A percentile compares a stretch with the other conserved stretches of the same genome.
Evolutionary conservation across 176 grass and related monocot genomes (phyloP).

Genomic region (Avena sativa): DNA sequence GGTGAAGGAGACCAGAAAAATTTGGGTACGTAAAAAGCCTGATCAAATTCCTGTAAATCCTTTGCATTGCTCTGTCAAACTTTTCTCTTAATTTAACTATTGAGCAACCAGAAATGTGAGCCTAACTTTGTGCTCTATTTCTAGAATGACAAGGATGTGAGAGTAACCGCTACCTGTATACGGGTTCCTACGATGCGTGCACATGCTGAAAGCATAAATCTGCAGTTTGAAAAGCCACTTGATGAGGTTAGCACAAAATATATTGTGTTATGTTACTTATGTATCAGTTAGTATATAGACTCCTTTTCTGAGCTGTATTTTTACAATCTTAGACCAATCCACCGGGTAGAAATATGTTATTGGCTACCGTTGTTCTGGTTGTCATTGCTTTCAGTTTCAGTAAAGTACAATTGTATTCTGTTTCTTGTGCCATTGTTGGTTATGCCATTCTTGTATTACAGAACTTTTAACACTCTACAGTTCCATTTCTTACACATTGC

Average conservation of each 20-base stretch:
- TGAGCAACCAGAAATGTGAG: background rate
- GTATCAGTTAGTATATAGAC: conserved; percentile 5
- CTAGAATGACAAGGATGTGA: conserved; percentile 88
- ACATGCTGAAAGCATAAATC: conserved; percentile 89
- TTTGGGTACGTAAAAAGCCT: conserved; percentile 67
- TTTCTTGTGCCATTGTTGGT: background rate
- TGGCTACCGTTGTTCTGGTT: background rate
- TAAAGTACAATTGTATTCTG: background rate
- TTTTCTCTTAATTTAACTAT: conserved; percentile 7
- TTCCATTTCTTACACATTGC: background rate
- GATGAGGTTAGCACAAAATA: conserved; percentile 73
- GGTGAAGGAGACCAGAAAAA: conserved; percentile 92
- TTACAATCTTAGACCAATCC: background rate
- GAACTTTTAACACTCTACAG: background rate
- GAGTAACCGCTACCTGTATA: conserved; percentile 93
- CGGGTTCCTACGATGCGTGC: conserved; percentile 94
- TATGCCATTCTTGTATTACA: background rate
- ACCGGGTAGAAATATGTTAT: background rate
- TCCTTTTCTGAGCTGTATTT: background rate
- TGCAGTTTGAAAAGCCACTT: conserved; percentile 92
- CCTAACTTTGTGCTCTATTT: conserved; percentile 33
- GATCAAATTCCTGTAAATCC: conserved; percentile 1
- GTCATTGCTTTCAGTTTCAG: background rate
- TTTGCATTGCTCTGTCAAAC: conserved; percentile 10
- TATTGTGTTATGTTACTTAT: background rate